Evolutionary conservation across 257 asterid species (phyloP), one percentile per base, ranked within the genome.

Genomic region (Penstemon barbatus): DNA sequence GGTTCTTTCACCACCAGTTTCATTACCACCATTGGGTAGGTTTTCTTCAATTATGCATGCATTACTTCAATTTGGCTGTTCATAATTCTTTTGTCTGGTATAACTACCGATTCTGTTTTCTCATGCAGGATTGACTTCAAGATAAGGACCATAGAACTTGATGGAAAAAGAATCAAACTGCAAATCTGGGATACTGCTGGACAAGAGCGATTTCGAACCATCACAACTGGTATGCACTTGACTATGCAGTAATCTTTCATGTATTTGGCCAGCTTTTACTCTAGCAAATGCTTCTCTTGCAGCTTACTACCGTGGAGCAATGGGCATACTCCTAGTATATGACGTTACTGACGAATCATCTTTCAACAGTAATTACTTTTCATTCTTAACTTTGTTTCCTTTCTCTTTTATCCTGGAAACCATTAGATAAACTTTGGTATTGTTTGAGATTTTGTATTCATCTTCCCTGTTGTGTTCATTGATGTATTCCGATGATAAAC

Each of bases 161-260:
- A 87, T 43, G 82, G 83, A 40, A 87, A 89, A 68, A 78, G 92
- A 50, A 87, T 87, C 72, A 89, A 89, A 65, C 67, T 89, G 57
- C 92, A 89, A 78, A 89, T 89, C 49, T 89, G 95, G 95, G 95
- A 87, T 74, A 87, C 95, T 44, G 95, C 92, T 67, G 95, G 95
- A n/a, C 97, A 89, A 68, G 95, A 89, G 81, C 84, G 97, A 69
- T 87, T 89, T 53, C 79, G 95, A 44, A 89, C 95, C 59, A 87
- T 89, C 74, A 89, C 95, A 39, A 89, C 93, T 72, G 96, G 95
- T 89, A 78, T 57, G 68, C 19, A 40, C 69, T 64, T 56, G 56
- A 50, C 40, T 59, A 57, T 58, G 63, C 71, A 4, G 71, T 54
- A 44, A 48, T 46, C 50, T 40, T 19, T 48, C 46, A 51, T 60